These are phyloP conservation scores for Vigna reflexopilosa DNA, from an alignment of 306 rosid genomes.

Conservation along the genomic window DNA sequence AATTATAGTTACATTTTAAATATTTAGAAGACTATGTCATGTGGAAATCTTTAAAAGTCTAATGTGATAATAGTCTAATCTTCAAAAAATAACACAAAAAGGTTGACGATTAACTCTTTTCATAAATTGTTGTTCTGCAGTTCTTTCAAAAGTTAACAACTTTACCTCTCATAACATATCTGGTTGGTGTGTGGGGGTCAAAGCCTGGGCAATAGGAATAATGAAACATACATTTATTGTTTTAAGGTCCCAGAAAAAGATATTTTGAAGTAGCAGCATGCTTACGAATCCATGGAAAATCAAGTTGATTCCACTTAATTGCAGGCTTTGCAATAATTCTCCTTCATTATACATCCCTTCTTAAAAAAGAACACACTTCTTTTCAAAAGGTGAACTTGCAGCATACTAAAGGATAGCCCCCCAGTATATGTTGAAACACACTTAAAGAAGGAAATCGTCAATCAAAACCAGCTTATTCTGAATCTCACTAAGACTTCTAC, in stretches of 20 bases:
- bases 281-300: conserved; percentile 10
- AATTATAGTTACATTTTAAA: neutral
- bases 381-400: conserved; percentile 23
- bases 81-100: neutral
- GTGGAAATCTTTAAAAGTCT: neutral
- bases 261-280: neutral
- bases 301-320: conserved; percentile 21
- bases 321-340: conserved; percentile 31
- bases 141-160: neutral
- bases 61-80: neutral
- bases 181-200: conserved; percentile 22
- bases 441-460: conserved; percentile 48
- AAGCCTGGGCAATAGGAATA: conserved; percentile 33
- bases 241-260: conserved; percentile 14
- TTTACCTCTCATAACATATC: conserved; percentile 2
- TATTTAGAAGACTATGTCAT: neutral
- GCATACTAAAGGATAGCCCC: conserved; percentile 17
- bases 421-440: conserved; percentile 44
- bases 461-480: conserved; percentile 50
- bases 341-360: conserved; percentile 31
- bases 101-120: neutral
- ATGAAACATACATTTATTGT: conserved; percentile 22
- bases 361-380: neutral
- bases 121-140: neutral
- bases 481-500: conserved; percentile 45